Conservation (phyloP, 768 basidiomycete species). For the Boletus rubescentipes region DNA sequence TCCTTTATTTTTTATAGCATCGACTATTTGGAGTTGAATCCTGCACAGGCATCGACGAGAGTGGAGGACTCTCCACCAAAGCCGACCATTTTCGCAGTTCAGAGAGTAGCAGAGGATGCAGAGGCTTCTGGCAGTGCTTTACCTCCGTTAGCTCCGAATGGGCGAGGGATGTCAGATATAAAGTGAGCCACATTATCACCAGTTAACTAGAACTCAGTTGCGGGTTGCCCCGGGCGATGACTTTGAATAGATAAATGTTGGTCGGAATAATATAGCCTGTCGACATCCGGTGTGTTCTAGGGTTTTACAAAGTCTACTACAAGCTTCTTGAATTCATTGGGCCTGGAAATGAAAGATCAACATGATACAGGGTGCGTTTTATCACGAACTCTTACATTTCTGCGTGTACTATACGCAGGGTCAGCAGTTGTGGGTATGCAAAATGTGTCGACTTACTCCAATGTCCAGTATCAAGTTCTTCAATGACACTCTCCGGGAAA, state of each 20-base stretch:
- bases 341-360: slow-evolving; percentile 32
- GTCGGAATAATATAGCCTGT: neutral
- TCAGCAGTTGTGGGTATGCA: slow-evolving; percentile 5
- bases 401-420: slow-evolving; percentile 61
- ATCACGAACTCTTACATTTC: slow-evolving; percentile 49
- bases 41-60: slow-evolving; percentile 29
- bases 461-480: slow-evolving; percentile 73
- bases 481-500: slow-evolving; percentile 69
- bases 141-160: neutral
- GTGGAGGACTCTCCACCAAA: slow-evolving; percentile 26
- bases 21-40: slow-evolving; percentile 30
- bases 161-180: neutral
- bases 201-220: neutral
- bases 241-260: neutral
- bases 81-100: slow-evolving; percentile 13
- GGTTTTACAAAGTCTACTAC: slow-evolving; percentile 28
- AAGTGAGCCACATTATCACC: neutral
- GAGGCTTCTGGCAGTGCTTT: neutral
- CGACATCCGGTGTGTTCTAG: slow-evolving; percentile 12
- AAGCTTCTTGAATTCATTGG: slow-evolving; percentile 54
- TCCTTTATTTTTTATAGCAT: slow-evolving; percentile 15
- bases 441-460: slow-evolving; percentile 61
- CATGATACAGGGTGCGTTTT: neutral
- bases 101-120: neutral
- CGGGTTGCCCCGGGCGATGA: no score